Conservation (phyloP, 2,329 filamentous ascomycete genomes). For the Pleoardoris graminearum region DNA sequence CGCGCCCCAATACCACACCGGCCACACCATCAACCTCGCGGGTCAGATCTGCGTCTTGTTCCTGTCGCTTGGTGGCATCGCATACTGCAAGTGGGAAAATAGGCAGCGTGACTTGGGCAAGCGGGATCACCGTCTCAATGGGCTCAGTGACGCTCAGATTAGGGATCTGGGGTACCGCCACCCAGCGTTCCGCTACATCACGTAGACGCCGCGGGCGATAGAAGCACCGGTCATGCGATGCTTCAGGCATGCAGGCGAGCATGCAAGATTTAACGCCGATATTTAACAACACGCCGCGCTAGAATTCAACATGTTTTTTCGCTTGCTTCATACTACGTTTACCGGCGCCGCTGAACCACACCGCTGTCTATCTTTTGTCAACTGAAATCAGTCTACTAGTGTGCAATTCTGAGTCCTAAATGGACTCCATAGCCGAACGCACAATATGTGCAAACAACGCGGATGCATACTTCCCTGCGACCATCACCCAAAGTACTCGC, state of each 20-base stretch:
- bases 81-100: constrained; percentile 61
- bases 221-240: neutral
- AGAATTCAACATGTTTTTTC: constrained; percentile 5
- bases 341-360: neutral
- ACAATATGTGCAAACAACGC: neutral
- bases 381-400: neutral
- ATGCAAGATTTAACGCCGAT: neutral
- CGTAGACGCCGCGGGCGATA: constrained; percentile 30
- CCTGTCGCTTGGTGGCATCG: constrained; percentile 54
- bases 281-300: neutral
- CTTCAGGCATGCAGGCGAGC: neutral
- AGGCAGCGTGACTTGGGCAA: constrained; percentile 40
- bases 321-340: neutral
- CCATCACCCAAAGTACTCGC: neutral
- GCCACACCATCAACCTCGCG: constrained; percentile 67
- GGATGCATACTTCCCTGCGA: constrained; percentile 1
- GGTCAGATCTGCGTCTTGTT: constrained; percentile 53
- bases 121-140: constrained; percentile 45
- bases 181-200: constrained; percentile 61
- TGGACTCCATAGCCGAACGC: neutral
- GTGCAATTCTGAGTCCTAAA: neutral
- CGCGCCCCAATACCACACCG: constrained; percentile 68
- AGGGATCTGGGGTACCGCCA: constrained; percentile 57
- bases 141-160: constrained; percentile 53
- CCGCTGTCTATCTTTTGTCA: no score